Evolutionary conservation across 139 green algal species (phyloP), one percentile per base, ranked within the genome.

Genomic region (Microglena sp.): DNA sequence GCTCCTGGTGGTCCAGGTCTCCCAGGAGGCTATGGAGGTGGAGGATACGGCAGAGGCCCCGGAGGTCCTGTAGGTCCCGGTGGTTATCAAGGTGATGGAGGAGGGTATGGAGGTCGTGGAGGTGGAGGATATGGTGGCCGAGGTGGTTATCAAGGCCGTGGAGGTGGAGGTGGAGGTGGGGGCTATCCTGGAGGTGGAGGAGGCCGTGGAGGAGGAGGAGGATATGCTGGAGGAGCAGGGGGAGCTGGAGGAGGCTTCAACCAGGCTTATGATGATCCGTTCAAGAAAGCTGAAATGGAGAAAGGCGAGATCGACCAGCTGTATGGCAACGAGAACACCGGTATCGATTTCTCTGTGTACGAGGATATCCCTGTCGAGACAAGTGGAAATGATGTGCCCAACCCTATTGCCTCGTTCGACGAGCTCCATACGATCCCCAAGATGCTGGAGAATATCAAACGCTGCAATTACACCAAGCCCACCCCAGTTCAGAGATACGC

Each of bases 381-480:
- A 27, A 87, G 75, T 50, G 93, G 92, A n/a, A 66, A 84, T 29
- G 79, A 96, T 57, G 75, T 87, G 24, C 94, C 94, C 7, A 40
- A 76, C 11, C 74, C 87, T 5, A 91, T 97, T 32, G 66, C 80
- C 35, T 77, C 50, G 6, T 99, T 99, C 67, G 85, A 91, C 30
- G 87, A 96, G 11, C 71, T 90, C 0, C 79, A 92, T 35, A 72
- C 96, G 63, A 81, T 82, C 0, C 59, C 78, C 24, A 80, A 77
- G 0, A 73, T 99, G 43, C 72, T 86, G 54, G 74, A 75, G 45
- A 98, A 99, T 77, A 90, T 98, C 43, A 68, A 74, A 66, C 85
- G 91, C 35, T 98, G 94, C 88, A 95, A 95, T 74, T 98, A 96
- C 81, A 92, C 78, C 45, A 97, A 96, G 79, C 94, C 94, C 43